These are phyloP conservation scores for Avena atlantica DNA, from an alignment of 176 grass and related monocot genomes.

Conservation along the genomic window DNA sequence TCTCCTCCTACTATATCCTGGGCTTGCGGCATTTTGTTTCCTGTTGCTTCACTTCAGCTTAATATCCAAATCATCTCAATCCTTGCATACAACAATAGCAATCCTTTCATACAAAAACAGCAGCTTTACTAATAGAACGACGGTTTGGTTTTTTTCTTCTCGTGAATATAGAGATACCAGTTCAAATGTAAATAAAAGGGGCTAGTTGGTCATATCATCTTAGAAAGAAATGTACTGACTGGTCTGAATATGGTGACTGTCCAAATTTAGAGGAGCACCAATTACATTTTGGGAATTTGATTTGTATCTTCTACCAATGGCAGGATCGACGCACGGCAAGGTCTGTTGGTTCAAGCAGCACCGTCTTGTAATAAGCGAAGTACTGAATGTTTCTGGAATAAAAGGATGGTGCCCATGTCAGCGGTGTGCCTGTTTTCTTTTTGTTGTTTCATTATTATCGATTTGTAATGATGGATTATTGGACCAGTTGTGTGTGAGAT, in stretches of 20 bases:
- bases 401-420: slow-evolving; percentile 25
- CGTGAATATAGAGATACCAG: background rate
- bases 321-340: slow-evolving; percentile 24
- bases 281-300: background rate
- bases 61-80: background rate
- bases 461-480: slow-evolving; percentile 15
- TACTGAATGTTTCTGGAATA: slow-evolving; percentile 41
- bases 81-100: background rate
- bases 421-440: slow-evolving; percentile 27
- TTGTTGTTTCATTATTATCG: background rate
- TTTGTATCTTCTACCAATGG: slow-evolving; percentile 6
- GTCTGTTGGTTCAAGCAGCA: background rate
- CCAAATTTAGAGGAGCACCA: background rate
- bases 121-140: background rate
- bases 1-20: background rate
- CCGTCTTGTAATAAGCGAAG: slow-evolving; percentile 27
- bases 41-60: background rate
- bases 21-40: background rate
- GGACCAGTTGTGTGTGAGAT: background rate
- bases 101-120: background rate
- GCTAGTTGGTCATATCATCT: background rate
- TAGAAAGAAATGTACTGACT: too few relatives aligned
- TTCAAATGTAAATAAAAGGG: background rate
- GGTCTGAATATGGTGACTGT: background rate
- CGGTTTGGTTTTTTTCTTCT: background rate